Conservation (phyloP, 768 basidiomycete genomes). For the Auricularia cornea region DNA sequence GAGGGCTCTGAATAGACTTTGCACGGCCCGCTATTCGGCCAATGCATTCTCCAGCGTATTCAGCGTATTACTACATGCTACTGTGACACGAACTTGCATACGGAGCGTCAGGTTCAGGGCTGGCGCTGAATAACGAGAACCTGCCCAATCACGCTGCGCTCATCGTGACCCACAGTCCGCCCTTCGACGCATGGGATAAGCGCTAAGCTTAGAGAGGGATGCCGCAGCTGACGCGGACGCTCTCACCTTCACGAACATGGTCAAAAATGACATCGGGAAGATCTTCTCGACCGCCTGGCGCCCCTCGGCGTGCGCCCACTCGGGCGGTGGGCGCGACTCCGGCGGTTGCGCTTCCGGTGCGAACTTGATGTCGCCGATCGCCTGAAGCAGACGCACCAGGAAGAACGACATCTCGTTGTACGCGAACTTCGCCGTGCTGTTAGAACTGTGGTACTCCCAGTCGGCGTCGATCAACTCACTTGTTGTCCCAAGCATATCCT, state of each 20-base stretch:
- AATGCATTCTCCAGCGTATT: too few species aligned
- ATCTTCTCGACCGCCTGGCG: constrained; percentile 35
- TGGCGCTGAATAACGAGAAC: too few species aligned
- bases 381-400: constrained; percentile 43
- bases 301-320: constrained; percentile 25
- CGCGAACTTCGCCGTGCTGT: constrained; percentile 31
- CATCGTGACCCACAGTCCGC: too few species aligned
- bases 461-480: constrained; percentile 11
- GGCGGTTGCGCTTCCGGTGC: constrained; percentile 29
- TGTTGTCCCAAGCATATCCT: constrained; percentile 54
- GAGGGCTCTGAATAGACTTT: too few species aligned
- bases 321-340: constrained; percentile 21
- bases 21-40: too few species aligned
- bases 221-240: too few species aligned
- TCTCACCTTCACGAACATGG: constrained; percentile 35
- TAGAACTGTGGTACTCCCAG: not conserved
- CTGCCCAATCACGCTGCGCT: too few species aligned
- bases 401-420: constrained; percentile 49
- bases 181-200: too few species aligned
- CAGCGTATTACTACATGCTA: too few species aligned
- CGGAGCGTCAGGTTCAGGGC: too few species aligned
- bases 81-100: too few species aligned
- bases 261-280: constrained; percentile 31
- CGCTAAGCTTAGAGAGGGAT: too few species aligned
- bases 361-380: constrained; percentile 35